phyloP scores from a whole-genome alignment of 148 eudicot genomes.

The Polygonum aviculare region DNA sequence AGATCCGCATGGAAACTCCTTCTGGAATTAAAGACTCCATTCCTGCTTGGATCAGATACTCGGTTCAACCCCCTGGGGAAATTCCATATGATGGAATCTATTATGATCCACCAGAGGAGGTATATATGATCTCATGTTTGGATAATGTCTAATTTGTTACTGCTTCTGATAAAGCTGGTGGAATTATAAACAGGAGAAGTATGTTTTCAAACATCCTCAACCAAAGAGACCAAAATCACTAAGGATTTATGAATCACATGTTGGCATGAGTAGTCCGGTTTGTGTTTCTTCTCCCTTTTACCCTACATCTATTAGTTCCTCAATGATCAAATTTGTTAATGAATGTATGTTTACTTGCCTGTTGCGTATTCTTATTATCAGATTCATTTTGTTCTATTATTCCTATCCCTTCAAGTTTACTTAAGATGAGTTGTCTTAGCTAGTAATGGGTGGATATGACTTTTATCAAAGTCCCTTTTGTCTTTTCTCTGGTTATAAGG shows the following conservation, averaged over 20 bases:
- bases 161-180: background rate
- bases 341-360: background rate
- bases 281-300: conserved; percentile 22
- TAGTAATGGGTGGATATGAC: too few relatives aligned
- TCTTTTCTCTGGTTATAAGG: background rate
- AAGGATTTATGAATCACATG: conserved; percentile 85
- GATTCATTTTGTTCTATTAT: background rate
- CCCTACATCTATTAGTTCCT: background rate
- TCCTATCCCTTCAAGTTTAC: background rate
- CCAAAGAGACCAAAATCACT: conserved; percentile 87
- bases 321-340: background rate
- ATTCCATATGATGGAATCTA: conserved; percentile 94
- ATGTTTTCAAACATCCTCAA: conserved; percentile 74
- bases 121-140: conserved; percentile 16
- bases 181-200: conserved; percentile 46
- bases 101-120: conserved; percentile 99
- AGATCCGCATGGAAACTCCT: conserved; percentile 99
- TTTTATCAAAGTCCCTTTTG: background rate
- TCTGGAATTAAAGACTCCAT: conserved; percentile 96
- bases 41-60: conserved; percentile 97
- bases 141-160: background rate
- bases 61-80: conserved; percentile 88
- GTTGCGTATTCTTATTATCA: background rate
- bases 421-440: background rate
- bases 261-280: conserved; percentile 99